Percentiles rank a stretch among this genome's conserved stretches.
Evolutionary conservation across 2,329 filamentous ascomycete genomes (phyloP).

Genomic region (Talaromyces atroroseus): DNA sequence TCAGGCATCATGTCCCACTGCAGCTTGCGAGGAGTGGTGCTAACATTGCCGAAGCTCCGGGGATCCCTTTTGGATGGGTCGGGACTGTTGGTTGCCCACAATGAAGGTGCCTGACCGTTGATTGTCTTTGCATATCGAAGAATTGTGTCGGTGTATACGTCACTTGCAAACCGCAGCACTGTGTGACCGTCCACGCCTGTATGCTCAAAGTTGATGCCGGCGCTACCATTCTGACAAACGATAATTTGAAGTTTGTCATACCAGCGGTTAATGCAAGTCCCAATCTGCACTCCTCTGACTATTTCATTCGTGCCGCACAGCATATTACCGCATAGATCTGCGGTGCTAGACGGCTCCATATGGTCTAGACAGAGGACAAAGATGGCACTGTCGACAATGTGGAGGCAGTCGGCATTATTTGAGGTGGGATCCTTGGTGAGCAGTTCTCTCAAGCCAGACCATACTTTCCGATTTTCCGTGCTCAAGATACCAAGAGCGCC

Average conservation of each 20-base stretch:
- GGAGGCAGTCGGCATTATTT: constrained; percentile 94
- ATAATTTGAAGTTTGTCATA: constrained; percentile 99
- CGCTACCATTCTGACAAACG: constrained; percentile 96
- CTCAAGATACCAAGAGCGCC: constrained; percentile 87
- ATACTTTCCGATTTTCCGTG: constrained; percentile 93
- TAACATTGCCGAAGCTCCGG: constrained; percentile 85
- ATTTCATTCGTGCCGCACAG: constrained; percentile 91
- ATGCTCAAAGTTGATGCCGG: constrained; percentile 98
- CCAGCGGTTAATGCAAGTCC: constrained; percentile 97
- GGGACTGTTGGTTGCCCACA: constrained; percentile 87
- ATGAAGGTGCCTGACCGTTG: constrained; percentile 82
- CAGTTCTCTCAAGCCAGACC: constrained; percentile 86
- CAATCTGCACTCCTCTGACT: constrained; percentile 88
- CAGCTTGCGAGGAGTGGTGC: constrained; percentile 87
- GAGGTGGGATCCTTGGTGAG: constrained; percentile 79
- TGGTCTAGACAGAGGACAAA: constrained; percentile 93
- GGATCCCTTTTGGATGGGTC: constrained; percentile 91
- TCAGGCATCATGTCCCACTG: constrained; percentile 98
- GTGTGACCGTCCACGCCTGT: constrained; percentile 97
- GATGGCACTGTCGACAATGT: constrained; percentile 87
- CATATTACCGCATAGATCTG: constrained; percentile 96
- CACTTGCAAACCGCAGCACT: constrained; percentile 89
- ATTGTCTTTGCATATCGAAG: constrained; percentile 91
- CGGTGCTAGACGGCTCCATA: constrained; percentile 72
- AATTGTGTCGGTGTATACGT: constrained; percentile 96